Evolutionary conservation across 306 rosid genomes (phyloP).

Genomic region (Benincasa hispida): DNA sequence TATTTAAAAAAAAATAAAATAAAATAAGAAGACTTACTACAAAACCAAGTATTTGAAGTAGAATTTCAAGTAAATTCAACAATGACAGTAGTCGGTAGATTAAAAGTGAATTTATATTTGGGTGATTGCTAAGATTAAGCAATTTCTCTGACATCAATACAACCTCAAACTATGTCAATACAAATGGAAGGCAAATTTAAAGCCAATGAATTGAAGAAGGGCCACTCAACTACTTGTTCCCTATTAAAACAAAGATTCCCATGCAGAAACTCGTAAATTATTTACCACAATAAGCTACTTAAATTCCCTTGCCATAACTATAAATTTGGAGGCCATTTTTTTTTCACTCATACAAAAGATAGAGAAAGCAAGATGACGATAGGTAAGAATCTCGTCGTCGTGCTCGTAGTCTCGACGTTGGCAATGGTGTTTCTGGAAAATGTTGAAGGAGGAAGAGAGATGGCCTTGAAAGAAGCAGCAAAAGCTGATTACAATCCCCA

Average conservation of each 20-base stretch:
- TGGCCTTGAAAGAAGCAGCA: background rate
- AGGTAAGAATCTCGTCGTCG: background rate
- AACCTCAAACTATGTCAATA: background rate
- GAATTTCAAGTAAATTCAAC: too few relatives aligned
- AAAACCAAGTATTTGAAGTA: too few relatives aligned
- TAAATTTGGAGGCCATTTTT: background rate
- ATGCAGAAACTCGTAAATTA: background rate
- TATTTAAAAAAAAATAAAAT: too few relatives aligned
- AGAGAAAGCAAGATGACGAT: background rate
- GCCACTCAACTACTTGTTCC: background rate
- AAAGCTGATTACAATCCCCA: background rate
- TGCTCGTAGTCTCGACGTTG: background rate
- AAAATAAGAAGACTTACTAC: too few relatives aligned
- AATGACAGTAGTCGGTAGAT: too few relatives aligned
- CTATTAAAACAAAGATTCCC: background rate
- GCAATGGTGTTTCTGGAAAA: background rate
- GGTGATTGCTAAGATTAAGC: background rate
- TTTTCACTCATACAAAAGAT: background rate
- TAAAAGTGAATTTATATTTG: too few relatives aligned
- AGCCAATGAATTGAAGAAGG: background rate
- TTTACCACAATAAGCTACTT: background rate
- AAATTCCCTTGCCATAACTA: background rate
- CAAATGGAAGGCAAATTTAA: background rate
- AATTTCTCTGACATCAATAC: background rate
- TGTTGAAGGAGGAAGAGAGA: background rate